Base-by-base conservation (phyloP, 352 stramenopile species). In the Nothophytophthora sp. region DNA sequence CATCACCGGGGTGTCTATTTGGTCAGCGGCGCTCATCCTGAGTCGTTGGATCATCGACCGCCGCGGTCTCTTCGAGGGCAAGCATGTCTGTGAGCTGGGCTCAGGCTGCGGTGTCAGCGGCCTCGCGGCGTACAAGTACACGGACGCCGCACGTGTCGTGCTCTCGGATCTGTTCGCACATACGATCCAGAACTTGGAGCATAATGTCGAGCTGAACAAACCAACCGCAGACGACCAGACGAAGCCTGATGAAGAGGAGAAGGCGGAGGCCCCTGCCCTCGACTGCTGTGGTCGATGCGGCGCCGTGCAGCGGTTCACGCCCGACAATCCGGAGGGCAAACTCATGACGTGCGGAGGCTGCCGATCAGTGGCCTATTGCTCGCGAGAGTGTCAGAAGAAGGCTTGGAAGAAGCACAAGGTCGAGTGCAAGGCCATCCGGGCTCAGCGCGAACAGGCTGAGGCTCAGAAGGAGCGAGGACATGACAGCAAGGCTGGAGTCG, bases 1-100 rank as follows among this genome's bases (percentile, higher is more conserved):
- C 43, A 94, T 92, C 39, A 96, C 86, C 2, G 86, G 86, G 15
- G 81, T 96, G 9, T 92, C 81, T 13, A 92, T 94, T 48, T 96
- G 86, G 86, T 96, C 86, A n/a, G 86, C 86, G 30, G 86, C 86
- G 22, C 63, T 96, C 1, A 80, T 96, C 35, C 48, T 96, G 23
- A 90, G 78, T 71, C 83, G 83, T 18, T 96, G 83, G 83, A 62
- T 96, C 39, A 76, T 96, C 24, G 76, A 88, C 36, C 63, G 91
- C 35, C 65, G 70, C 12, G 51, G 61, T 1, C 32, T 78, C 5
- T 96, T 94, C 44, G 61, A 73, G 8, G 67, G 67, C 37, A 96
- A 94, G 49, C 56, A 78, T 18, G 83, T 96, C 10, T 94, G 81
- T 24, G 86, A 96, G 48, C 60, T 96, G 1, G 86, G 86, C 30